Conservation (phyloP, 495 filamentous ascomycete genomes). For the Cladorrhinum samala region DNA sequence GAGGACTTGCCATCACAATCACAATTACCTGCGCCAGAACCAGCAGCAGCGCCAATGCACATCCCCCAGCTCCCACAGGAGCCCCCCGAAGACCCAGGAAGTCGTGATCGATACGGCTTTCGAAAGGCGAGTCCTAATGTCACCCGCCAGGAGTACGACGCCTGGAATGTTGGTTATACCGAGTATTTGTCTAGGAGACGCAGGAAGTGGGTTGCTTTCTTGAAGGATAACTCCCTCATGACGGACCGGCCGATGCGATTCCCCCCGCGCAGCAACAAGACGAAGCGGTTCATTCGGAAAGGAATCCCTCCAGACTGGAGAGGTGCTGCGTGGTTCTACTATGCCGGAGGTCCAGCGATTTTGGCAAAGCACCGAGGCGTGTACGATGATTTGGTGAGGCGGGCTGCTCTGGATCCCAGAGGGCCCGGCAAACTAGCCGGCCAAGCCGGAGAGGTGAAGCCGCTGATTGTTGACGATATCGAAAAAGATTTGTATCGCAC, state of each 20-base stretch:
- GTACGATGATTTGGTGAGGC: slow-evolving; percentile 62
- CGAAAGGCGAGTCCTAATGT: slow-evolving; percentile 80
- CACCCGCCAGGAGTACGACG: slow-evolving; percentile 67
- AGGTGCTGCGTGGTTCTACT: slow-evolving; percentile 94
- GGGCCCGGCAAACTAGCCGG: slow-evolving; percentile 13
- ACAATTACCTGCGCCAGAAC: slow-evolving; percentile 9
- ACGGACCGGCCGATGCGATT: slow-evolving; percentile 68
- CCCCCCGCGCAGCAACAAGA: slow-evolving; percentile 69
- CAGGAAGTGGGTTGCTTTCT: slow-evolving; percentile 73
- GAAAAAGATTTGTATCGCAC: slow-evolving; percentile 93
- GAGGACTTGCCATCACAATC: neutral
- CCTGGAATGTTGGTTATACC: slow-evolving; percentile 68
- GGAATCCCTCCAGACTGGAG: slow-evolving; percentile 92
- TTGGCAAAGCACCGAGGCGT: slow-evolving; percentile 65
- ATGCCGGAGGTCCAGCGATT: slow-evolving; percentile 80
- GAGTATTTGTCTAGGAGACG: slow-evolving; percentile 61
- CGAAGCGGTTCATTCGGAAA: slow-evolving; percentile 87
- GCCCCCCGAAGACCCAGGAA: slow-evolving; percentile 25
- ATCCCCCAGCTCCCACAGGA: slow-evolving; percentile 19
- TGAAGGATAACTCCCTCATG: slow-evolving; percentile 69
- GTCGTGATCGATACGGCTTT: slow-evolving; percentile 86
- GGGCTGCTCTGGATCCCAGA: slow-evolving; percentile 23
- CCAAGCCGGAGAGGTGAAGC: slow-evolving; percentile 43
- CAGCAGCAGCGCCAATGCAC: too few species aligned
- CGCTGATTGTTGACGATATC: slow-evolving; percentile 80